phyloP scores from a whole-genome alignment of 108 stramenopile genomes.

The Cyclostephanos invisitatus region DNA sequence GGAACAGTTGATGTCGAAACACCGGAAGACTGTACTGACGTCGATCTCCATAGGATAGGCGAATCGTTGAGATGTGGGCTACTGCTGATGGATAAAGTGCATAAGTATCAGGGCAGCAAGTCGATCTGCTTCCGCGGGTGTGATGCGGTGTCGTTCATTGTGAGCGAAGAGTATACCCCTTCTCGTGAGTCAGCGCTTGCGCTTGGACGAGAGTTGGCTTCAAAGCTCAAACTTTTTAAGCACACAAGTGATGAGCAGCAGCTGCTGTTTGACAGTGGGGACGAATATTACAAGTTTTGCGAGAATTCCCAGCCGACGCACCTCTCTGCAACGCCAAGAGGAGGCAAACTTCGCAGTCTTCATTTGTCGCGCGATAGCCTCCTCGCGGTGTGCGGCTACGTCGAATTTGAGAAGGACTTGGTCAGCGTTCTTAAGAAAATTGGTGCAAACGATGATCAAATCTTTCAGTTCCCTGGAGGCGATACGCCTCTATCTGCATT shows the following conservation, averaged over 20 bases:
- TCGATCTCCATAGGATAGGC: constrained; percentile 6
- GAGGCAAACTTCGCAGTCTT: background rate
- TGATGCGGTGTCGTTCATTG: constrained; percentile 6
- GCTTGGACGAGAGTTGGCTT: constrained; percentile 9
- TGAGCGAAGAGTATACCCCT: constrained; percentile 6
- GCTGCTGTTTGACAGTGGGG: background rate
- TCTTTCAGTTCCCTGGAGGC: constrained; percentile 10
- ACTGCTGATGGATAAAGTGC: background rate
- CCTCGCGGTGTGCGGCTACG: constrained; percentile 3
- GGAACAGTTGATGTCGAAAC: background rate
- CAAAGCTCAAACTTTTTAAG: constrained; percentile 1
- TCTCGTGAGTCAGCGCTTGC: constrained; percentile 11
- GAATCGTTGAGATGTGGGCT: background rate
- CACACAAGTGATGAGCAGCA: background rate
- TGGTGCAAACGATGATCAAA: background rate
- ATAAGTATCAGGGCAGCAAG: background rate
- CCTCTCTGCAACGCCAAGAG: background rate
- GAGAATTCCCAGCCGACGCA: background rate
- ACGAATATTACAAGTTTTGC: background rate
- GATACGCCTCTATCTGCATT: background rate
- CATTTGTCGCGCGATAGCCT: background rate
- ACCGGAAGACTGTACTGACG: background rate
- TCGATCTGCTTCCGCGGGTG: constrained; percentile 8
- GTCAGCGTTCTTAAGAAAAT: background rate
- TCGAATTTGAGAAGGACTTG: background rate